Evolutionary conservation across 164 flowering plant species (phyloP).

Genomic region (Vitis rotundifolia): DNA sequence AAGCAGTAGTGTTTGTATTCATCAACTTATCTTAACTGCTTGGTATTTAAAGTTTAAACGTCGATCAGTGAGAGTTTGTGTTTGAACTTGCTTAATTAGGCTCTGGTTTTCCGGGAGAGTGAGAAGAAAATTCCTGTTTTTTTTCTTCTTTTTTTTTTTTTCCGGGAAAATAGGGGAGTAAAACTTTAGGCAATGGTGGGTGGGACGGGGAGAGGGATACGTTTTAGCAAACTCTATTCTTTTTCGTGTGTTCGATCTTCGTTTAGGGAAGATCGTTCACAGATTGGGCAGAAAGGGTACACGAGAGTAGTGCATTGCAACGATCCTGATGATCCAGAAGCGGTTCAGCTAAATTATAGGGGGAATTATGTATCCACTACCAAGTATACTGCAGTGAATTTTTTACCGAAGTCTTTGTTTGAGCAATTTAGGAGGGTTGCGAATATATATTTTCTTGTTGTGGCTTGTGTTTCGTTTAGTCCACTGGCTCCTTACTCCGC

Average conservation of each 20-base stretch:
- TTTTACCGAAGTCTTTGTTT: slow-evolving; percentile 73
- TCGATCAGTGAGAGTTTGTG: no score
- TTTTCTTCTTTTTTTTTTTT: not conserved
- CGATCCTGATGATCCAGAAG: slow-evolving; percentile 62
- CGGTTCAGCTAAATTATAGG: slow-evolving; percentile 40
- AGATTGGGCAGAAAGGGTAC: slow-evolving; percentile 66
- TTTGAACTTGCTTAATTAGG: no score
- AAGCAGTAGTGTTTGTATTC: not conserved
- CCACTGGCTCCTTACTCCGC: slow-evolving; percentile 80
- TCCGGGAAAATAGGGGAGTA: not conserved
- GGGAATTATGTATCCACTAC: slow-evolving; percentile 81
- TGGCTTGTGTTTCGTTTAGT: slow-evolving; percentile 76
- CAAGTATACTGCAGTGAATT: slow-evolving; percentile 68
- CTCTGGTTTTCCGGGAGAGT: not conserved
- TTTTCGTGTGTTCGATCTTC: slow-evolving; percentile 46
- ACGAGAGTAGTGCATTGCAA: slow-evolving; percentile 72
- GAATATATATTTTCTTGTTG: slow-evolving; percentile 72
- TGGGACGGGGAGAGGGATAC: slow-evolving; percentile 37
- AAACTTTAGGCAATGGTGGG: slow-evolving; percentile 30
- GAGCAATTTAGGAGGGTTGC: slow-evolving; percentile 91
- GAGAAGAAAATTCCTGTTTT: not conserved
- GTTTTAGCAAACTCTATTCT: slow-evolving; percentile 52
- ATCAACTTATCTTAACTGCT: no score
- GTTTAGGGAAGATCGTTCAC: slow-evolving; percentile 44
- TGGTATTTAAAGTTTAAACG: no score